Percentiles rank a stretch among this genome's conserved stretches.
These are phyloP conservation scores for Melastoma candidum DNA, from an alignment of 441 rosid genomes.

Conservation along the genomic window DNA sequence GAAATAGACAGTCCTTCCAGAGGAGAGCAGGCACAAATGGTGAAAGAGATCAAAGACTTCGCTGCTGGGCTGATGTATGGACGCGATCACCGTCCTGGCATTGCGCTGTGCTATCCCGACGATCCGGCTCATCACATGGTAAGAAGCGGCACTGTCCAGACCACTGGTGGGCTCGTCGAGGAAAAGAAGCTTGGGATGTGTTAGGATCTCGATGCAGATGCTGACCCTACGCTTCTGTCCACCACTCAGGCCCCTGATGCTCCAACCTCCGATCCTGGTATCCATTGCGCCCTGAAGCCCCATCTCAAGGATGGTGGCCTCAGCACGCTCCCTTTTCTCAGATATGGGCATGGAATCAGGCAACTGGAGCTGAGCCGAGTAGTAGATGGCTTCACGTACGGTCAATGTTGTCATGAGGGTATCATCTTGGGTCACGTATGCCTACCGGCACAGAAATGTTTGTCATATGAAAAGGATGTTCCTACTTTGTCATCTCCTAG, in stretches of 20 bases:
- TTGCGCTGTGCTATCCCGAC: constrained; percentile 3
- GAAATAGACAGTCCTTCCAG: constrained; percentile 13
- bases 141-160: constrained; percentile 16
- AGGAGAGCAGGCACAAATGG: constrained; percentile 15
- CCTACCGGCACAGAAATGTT: constrained; percentile 5
- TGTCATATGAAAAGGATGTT: neutral
- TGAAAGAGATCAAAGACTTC: constrained; percentile 16
- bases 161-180: constrained; percentile 18
- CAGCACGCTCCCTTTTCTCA: constrained; percentile 14
- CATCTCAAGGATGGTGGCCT: constrained; percentile 11
- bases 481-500: neutral
- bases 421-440: constrained; percentile 18
- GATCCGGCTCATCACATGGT: constrained; percentile 15
- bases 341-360: constrained; percentile 7
- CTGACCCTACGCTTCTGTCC: constrained; percentile 20
- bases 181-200: constrained; percentile 14
- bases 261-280: constrained; percentile 14
- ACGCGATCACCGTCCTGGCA: constrained; percentile 9
- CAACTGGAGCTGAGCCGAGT: constrained; percentile 15
- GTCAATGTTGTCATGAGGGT: constrained; percentile 9
- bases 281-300: constrained; percentile 13
- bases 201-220: constrained; percentile 16
- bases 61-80: constrained; percentile 18
- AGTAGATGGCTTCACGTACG: constrained; percentile 14
- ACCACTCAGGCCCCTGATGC: constrained; percentile 11